A percentile compares a stretch with the other conserved stretches of the same genome.
phyloP scores from a whole-genome alignment of 2,329 filamentous ascomycete species.

The Diaporthe vaccinii region DNA sequence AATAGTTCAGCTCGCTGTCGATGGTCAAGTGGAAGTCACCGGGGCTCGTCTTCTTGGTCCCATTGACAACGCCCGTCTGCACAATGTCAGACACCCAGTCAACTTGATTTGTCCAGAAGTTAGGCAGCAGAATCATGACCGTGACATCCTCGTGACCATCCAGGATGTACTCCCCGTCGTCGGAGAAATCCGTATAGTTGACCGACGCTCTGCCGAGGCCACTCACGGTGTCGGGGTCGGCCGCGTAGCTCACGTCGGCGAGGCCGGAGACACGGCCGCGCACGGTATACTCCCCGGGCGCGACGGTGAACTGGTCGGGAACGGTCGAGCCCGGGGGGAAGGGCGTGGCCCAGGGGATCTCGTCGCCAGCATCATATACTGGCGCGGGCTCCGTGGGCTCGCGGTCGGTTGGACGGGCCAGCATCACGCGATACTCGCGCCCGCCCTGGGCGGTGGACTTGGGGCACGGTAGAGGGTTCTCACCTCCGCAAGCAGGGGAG shows the following conservation, averaged over 20 bases:
- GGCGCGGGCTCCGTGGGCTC: constrained; percentile 45
- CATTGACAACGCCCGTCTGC: neutral
- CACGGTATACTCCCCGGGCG: neutral
- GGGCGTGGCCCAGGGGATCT: constrained; percentile 51
- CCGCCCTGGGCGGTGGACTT: constrained; percentile 55
- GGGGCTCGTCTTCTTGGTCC: constrained; percentile 13
- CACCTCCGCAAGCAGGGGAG: constrained; percentile 57
- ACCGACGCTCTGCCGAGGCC: neutral
- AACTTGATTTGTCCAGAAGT: neutral
- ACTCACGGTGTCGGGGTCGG: neutral
- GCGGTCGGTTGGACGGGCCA: constrained; percentile 54
- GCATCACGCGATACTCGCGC: constrained; percentile 56
- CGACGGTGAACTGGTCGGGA: neutral
- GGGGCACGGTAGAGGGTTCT: constrained; percentile 56
- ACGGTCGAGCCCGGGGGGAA: neutral
- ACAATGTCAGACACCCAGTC: constrained; percentile 11
- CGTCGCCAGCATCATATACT: constrained; percentile 38
- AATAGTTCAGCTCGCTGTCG: neutral
- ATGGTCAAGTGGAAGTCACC: neutral
- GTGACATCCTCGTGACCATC: neutral
- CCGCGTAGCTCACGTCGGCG: neutral
- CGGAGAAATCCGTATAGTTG: constrained; percentile 9
- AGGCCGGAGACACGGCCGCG: neutral
- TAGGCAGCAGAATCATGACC: neutral
- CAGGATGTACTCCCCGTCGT: neutral